A percentile compares a stretch with the other conserved stretches of the same genome.
These are phyloP conservation scores for Nicotiana noctiflora DNA, from an alignment of 257 asterid genomes.

Conservation along the genomic window DNA sequence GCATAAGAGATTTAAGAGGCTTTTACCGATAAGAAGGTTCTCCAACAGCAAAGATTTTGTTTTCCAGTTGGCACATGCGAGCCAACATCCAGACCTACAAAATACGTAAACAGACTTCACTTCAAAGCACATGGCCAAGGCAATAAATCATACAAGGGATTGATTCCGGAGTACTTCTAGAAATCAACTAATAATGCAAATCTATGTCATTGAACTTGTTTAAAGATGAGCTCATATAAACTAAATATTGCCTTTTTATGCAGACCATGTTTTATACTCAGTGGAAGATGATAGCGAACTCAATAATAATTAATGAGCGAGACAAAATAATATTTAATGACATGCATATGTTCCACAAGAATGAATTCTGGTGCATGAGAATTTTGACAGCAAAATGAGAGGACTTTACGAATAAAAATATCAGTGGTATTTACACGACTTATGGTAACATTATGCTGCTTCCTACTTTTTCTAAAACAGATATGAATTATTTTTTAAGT, in stretches of 20 bases:
- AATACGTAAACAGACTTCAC: not conserved
- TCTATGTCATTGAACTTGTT: not conserved
- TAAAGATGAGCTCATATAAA: not conserved
- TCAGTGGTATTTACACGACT: not conserved
- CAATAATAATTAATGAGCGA: not conserved
- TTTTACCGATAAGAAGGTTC: constrained; percentile 85
- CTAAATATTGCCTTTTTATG: not conserved
- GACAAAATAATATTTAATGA: not conserved
- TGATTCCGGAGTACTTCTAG: not conserved
- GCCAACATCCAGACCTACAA: constrained; percentile 90
- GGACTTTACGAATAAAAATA: not conserved
- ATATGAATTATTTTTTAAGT: not conserved
- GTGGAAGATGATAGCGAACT: not conserved
- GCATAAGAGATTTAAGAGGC: constrained; percentile 1
- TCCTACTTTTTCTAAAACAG: not conserved
- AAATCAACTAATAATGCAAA: not conserved
- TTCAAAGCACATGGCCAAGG: not conserved
- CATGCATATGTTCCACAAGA: not conserved
- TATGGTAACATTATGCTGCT: not conserved
- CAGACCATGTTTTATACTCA: not conserved
- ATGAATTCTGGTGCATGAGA: not conserved
- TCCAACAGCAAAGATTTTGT: constrained; percentile 88
- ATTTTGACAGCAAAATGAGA: not conserved
- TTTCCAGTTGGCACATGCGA: constrained; percentile 91
- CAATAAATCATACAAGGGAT: not conserved